Evolutionary conservation across 2,329 filamentous ascomycete species (phyloP), one percentile per base, ranked within the genome.

Genomic region (Rutstroemia sp.): DNA sequence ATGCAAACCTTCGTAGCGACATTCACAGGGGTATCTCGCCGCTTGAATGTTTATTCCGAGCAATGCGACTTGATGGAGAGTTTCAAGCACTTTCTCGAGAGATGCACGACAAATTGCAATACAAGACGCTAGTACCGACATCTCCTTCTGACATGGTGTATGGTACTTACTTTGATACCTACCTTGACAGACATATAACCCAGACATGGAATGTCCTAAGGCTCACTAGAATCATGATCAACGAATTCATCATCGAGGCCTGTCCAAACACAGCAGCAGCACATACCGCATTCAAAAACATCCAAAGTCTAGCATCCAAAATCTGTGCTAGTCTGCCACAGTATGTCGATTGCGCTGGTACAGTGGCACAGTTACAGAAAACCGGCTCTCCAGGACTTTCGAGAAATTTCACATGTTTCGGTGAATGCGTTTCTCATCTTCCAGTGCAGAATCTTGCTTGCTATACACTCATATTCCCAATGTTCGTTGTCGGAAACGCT

Each of bases 241-340:
- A 58, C 41, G 54, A 59, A 14, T 45, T 54, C 2, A 17, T 59
- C 7, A 8, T n/a, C 10, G 23, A 57, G 4, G 14, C 16, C 2
- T 42, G 30, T 39, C 5, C 25, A 8, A 38, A 46, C 4, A 27
- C 6, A 14, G n/a, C 16, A 21, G 2, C 30, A 41, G 23, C 14
- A 12, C 17, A 19, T 12, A 46, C n/a, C 17, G 30, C 14, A 17
- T 34, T 23, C 16, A 5, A 54, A 56, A 52, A 55, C 16, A 57
- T 58, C 25, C 38, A 48, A 19, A 30, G 14, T 8, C 37, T 57
- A 23, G 42, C 44, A 10, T 25, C n/a, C 5, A 27, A 58, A 4
- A 60, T 62, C 30, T 61, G 44, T 48, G 58, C 58, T 27, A 60
- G 56, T 47, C 54, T 47, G 10, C 48, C 58, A 12, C 60, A 62